Conservation (phyloP, 1,284 basidiomycete genomes). For the Rhodofomes roseus region DNA sequence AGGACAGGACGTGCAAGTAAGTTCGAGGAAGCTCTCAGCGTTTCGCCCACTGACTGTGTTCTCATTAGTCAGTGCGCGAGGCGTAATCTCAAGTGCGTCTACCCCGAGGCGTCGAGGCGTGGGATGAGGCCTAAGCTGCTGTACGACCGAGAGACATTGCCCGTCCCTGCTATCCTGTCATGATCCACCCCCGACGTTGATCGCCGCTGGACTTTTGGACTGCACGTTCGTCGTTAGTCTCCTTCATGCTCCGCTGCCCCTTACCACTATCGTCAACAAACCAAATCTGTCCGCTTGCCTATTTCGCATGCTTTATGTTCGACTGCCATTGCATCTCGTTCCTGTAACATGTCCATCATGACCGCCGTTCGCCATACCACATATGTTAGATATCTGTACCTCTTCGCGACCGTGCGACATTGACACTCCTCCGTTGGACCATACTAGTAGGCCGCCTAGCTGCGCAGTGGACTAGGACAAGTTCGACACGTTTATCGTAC, state of each 20-base stretch:
- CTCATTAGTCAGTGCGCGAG: slow-evolving; percentile 30
- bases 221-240: background rate
- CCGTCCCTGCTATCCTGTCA: slow-evolving; percentile 7
- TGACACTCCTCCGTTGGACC: background rate
- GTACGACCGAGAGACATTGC: slow-evolving; percentile 16
- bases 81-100: slow-evolving; percentile 32
- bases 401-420: background rate
- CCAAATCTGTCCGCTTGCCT: too few species aligned
- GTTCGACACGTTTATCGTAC: background rate
- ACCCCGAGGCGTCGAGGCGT: slow-evolving; percentile 31
- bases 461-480: background rate
- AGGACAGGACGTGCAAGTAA: slow-evolving; percentile 40
- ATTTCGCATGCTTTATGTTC: background rate
- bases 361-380: background rate
- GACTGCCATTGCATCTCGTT: background rate
- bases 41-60: slow-evolving; percentile 2
- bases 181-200: background rate
- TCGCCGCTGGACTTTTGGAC: background rate
- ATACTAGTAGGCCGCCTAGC: background rate
- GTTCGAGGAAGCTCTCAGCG: slow-evolving; percentile 14
- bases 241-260: background rate
- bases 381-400: background rate
- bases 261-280: background rate
- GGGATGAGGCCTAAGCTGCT: slow-evolving; percentile 28
- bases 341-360: background rate